phyloP scores from a whole-genome alignment of 169 alveolate species.

The Eimeria brunetti region DNA sequence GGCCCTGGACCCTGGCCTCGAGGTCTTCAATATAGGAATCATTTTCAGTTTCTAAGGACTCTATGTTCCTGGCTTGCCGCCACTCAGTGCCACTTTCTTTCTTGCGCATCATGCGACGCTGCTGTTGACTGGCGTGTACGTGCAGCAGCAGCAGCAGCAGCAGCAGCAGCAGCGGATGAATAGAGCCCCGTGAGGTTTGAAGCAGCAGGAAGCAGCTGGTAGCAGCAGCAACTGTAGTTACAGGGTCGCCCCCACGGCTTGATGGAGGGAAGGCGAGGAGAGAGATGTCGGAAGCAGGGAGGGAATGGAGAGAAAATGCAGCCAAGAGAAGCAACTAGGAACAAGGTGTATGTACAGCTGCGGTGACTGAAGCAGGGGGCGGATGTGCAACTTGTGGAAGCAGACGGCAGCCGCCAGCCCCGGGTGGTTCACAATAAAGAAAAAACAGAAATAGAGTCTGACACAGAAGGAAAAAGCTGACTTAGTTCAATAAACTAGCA shows the following conservation, averaged over 20 bases:
- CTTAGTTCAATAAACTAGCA: not conserved
- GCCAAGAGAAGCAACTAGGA: not conserved
- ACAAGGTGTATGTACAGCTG: not conserved
- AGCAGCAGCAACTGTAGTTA: no score
- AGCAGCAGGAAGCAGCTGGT: no score
- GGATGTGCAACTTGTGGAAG: no score
- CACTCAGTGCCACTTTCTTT: slow-evolving; percentile 66
- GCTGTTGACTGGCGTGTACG: slow-evolving; percentile 1
- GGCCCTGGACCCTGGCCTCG: slow-evolving; percentile 73
- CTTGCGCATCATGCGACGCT: slow-evolving; percentile 76
- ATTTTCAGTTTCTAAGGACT: slow-evolving; percentile 66
- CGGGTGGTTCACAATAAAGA: not conserved
- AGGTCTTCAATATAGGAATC: slow-evolving; percentile 73
- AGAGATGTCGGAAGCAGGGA: no score
- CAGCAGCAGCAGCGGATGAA: not conserved
- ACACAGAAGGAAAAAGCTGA: not conserved
- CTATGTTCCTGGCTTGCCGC: slow-evolving; percentile 42
- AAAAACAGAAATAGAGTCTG: not conserved
- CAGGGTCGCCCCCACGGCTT: not conserved
- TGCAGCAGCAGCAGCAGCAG: slow-evolving; percentile 13
- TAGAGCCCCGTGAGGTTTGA: no score
- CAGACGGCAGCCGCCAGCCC: no score
- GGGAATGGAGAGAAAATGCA: not conserved
- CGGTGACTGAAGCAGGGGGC: no score
- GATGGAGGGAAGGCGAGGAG: not conserved